Percentiles rank a stretch among this genome's conserved stretches.
Conservation (phyloP, 139 green algal species). For the Chloropicon primus region DNA sequence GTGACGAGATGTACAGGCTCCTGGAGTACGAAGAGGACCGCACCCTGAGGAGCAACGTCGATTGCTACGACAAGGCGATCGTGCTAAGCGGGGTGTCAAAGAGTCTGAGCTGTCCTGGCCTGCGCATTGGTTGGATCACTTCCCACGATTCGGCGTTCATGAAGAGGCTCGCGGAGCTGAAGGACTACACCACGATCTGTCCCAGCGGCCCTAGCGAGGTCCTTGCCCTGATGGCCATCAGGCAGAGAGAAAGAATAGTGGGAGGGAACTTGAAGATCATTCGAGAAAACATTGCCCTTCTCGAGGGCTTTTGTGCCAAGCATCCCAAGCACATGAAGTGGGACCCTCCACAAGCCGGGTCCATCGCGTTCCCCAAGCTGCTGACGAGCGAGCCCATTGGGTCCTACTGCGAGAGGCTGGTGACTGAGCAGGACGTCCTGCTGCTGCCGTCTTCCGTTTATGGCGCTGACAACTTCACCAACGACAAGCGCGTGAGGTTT, state of each 20-base stretch:
- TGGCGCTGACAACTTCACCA: slow-evolving; percentile 15
- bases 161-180: slow-evolving; percentile 31
- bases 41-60: slow-evolving; percentile 12
- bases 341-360: slow-evolving; percentile 24
- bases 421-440: slow-evolving; percentile 43
- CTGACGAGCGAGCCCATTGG: slow-evolving; percentile 20
- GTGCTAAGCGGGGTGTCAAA: slow-evolving; percentile 54
- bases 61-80: slow-evolving; percentile 32
- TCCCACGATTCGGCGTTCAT: slow-evolving; percentile 17
- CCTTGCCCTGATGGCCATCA: slow-evolving; percentile 47
- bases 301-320: slow-evolving; percentile 25
- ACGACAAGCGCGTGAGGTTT: slow-evolving; percentile 34
- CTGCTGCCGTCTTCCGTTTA: slow-evolving; percentile 54
- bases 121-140: slow-evolving; percentile 42
- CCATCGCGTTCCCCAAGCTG: slow-evolving; percentile 33
- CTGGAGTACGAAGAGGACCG: slow-evolving; percentile 16
- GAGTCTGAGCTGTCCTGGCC: slow-evolving; percentile 41
- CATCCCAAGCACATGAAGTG: slow-evolving; percentile 30
- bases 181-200: slow-evolving; percentile 79
- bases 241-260: slow-evolving; percentile 21
- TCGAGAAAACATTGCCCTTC: slow-evolving; percentile 21
- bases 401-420: slow-evolving; percentile 32
- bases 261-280: slow-evolving; percentile 28
- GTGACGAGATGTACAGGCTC: slow-evolving; percentile 62
- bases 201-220: slow-evolving; percentile 31